Evolutionary conservation across 257 asterid genomes (phyloP), one percentile per base, ranked within the genome.

Genomic region (Scutellaria baicalensis): DNA sequence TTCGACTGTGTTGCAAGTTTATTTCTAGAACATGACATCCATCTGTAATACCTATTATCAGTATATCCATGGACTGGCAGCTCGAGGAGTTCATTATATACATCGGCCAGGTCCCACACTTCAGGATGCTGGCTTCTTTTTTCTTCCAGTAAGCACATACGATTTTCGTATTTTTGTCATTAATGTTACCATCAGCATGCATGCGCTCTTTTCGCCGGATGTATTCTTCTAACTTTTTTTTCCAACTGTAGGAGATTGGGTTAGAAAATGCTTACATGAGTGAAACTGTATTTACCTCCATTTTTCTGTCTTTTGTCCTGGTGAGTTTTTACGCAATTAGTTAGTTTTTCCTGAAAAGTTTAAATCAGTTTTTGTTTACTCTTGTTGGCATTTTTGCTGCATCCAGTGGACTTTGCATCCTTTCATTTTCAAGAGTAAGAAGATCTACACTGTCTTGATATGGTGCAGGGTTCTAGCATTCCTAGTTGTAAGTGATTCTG

Each of bases 391-490:
- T 49, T 68, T 66, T 49, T 78, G 69, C 60, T 76, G 33, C 79
- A 47, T 75, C 75, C 91, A 95, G 99, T 95, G 99, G 98, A 95
- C 97, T 36, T 91, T 94, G 85, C 93, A 94, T 82, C 99, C 99
- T 68, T 94, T 94, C 83, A 64, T 94, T 72, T 75, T 87, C 64
- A 94, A 85, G 93, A 88, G 84, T 85, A 89, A 89, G 83, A 93
- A 83, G 81, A 81, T 93, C 71, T 91, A 89, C 82, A 91, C 99
- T 11, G 99, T 92, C 72, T 76, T 95, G 64, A 71, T 95, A 60
- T 95, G 99, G 99, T 92, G 99, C 96, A 83, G 98, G 85, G 96
- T 85, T 23, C 77, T 95, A 59, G 96, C 97, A 9, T 89, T 82
- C 84, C 84, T 94, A 81, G 85, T 83, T 47, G 99, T 91, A 84